Percentiles rank a stretch among this genome's conserved stretches.
phyloP scores from a whole-genome alignment of 1,284 basidiomycete species.

The Ceratorhiza oryzae-sativae region DNA sequence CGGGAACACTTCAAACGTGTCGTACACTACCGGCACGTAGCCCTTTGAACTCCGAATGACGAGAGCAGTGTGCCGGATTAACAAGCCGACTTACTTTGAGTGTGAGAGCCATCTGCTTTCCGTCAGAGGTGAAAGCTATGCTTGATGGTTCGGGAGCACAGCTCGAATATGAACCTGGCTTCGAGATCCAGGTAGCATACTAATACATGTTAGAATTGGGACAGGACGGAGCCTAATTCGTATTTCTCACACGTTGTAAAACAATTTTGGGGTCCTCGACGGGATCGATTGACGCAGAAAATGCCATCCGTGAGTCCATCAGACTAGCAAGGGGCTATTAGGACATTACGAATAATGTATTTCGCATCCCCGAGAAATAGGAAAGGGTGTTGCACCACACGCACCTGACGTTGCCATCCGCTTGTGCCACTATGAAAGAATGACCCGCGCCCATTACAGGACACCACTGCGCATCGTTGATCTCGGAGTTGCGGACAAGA shows the following conservation, averaged over 20 bases:
- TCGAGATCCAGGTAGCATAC: slow-evolving; percentile 36
- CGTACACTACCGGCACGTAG: slow-evolving; percentile 29
- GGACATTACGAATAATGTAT: slow-evolving; percentile 12
- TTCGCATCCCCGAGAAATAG: slow-evolving; percentile 12
- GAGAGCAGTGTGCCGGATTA: not conserved
- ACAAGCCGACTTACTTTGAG: slow-evolving; percentile 21
- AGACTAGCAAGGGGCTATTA: slow-evolving; percentile 7
- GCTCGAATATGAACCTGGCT: slow-evolving; percentile 25
- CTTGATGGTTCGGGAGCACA: slow-evolving; percentile 34
- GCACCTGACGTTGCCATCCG: slow-evolving; percentile 33
- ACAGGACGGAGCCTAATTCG: not conserved
- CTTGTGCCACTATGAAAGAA: slow-evolving; percentile 35
- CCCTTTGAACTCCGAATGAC: slow-evolving; percentile 14
- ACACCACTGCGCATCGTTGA: slow-evolving; percentile 38
- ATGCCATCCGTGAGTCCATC: slow-evolving; percentile 34
- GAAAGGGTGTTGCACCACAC: not conserved
- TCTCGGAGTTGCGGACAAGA: slow-evolving; percentile 38
- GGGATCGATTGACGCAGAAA: slow-evolving; percentile 33
- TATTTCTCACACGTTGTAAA: slow-evolving; percentile 23
- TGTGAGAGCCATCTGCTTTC: slow-evolving; percentile 32
- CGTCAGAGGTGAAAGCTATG: slow-evolving; percentile 26
- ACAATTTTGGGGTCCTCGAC: slow-evolving; percentile 33
- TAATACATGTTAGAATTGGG: slow-evolving; percentile 7
- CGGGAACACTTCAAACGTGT: slow-evolving; percentile 35
- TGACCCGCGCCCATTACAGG: slow-evolving; percentile 24